Evolutionary conservation across 129 eudicot species (phyloP), one percentile per base, ranked within the genome.

Genomic region (Tanacetum coccineum): DNA sequence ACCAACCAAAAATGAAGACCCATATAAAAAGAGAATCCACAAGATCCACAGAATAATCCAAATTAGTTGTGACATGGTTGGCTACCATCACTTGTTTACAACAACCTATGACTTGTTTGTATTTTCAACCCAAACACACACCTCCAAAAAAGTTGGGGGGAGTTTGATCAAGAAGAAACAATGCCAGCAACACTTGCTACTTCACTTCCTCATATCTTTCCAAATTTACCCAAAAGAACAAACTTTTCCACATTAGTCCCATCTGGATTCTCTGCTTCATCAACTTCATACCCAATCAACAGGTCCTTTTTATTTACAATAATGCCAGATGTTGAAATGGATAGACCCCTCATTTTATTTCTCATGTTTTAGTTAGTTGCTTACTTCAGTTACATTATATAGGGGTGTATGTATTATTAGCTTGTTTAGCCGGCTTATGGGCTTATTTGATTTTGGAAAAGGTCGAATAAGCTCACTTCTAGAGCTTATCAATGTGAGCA

Each of bases 41-140:
- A 62, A 72, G 69, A 72, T 72, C 70, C 77, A 42, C 42, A 32
- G 76, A 50, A 72, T 72, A 72, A 72, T 72, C 70, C 76, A 52
- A 62, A 62, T 28, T 18, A 0, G 25, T 22, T 0, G 25, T 22
- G 30, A 62, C 52, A 26, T 59, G 73, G 62, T 59, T 74, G 79
- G 79, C 74, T 59, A 12, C n/a, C 21, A 74, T 74, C 60, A 66
- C 5, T 32, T 49, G 40, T 28, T 46, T n/a, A n/a, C n/a, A n/a
- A 6, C 28, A 3, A 50, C 20, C 54, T 11, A 17, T 15, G 20
- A 39, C 36, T 3, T 32, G 5, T 6, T 63, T 11, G 68, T 63
- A 9, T 61, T 7, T 50, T 19, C 30, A 68, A 49, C 68, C 68
- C 69, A 71, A 69, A 22, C 11, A 21, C 15, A 20, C 6, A 20